Conservation (phyloP, 345 rosid species). For the Eutrema yunnanense region DNA sequence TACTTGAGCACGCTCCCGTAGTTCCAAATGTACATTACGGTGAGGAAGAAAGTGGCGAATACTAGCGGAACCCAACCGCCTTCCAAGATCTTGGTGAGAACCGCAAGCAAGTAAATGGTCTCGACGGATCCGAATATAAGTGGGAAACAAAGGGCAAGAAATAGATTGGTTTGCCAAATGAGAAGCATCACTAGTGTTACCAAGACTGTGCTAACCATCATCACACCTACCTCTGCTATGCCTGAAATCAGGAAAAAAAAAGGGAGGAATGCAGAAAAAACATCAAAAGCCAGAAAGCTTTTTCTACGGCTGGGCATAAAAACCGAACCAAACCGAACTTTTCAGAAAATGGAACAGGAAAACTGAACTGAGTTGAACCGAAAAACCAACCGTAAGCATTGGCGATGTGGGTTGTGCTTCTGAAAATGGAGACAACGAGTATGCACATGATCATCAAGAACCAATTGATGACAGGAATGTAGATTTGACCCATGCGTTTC, state of each 20-base stretch:
- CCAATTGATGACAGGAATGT: slow-evolving; percentile 87
- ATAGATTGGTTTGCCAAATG: slow-evolving; percentile 87
- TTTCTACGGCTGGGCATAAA: not conserved
- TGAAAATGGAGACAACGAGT: slow-evolving; percentile 76
- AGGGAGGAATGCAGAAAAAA: not conserved
- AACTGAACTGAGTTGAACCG: not conserved
- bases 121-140: slow-evolving; percentile 80
- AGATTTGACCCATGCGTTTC: slow-evolving; percentile 85
- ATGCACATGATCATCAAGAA: slow-evolving; percentile 93
- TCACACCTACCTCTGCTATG: slow-evolving; percentile 96
- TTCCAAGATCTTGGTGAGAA: slow-evolving; percentile 61
- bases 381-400: slow-evolving; percentile 78
- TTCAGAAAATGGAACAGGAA: not conserved
- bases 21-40: slow-evolving; percentile 89
- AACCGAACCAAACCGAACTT: not conserved
- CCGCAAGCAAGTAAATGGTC: slow-evolving; percentile 72
- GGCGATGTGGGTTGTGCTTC: slow-evolving; percentile 86
- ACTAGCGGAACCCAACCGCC: slow-evolving; percentile 97
- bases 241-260: slow-evolving; percentile 40
- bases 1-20: slow-evolving; percentile 93
- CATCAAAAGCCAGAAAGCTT: not conserved
- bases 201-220: slow-evolving; percentile 78
- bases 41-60: slow-evolving; percentile 67
- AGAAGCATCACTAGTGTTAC: slow-evolving; percentile 94
- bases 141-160: slow-evolving; percentile 72